These are phyloP conservation scores for Hemerocallis citrina DNA, from an alignment of 106 monocot genomes.

Conservation along the genomic window DNA sequence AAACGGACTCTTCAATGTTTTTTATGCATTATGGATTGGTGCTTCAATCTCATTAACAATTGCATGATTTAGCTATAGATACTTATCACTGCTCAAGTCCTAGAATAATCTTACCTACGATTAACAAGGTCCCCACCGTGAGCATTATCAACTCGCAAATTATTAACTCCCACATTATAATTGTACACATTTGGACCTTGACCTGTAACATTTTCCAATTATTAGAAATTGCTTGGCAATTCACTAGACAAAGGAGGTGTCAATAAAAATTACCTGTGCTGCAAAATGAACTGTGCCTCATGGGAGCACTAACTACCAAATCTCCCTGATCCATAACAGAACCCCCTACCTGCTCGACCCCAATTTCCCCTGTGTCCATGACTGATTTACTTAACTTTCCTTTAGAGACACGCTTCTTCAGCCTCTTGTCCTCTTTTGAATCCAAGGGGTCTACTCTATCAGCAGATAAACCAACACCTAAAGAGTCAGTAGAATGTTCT, in stretches of 20 bases:
- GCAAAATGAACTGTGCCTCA: slow-evolving; percentile 18
- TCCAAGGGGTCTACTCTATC: slow-evolving; percentile 21
- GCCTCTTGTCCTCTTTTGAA: slow-evolving; percentile 15
- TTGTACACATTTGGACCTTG: slow-evolving; percentile 15
- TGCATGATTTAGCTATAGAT: too few relatives aligned
- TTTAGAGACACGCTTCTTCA: slow-evolving; percentile 11
- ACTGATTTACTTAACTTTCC: slow-evolving; percentile 4
- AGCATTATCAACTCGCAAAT: slow-evolving; percentile 11
- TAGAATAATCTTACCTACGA: slow-evolving; percentile 14
- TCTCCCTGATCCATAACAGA: slow-evolving; percentile 8
- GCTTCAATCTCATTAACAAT: not conserved
- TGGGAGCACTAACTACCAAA: slow-evolving; percentile 1
- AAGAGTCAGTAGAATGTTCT: slow-evolving; percentile 10
- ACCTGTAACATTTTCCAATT: slow-evolving; percentile 1
- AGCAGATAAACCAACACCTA: slow-evolving; percentile 9
- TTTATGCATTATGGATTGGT: not conserved
- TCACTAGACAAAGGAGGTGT: not conserved
- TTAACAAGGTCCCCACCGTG: slow-evolving; percentile 12
- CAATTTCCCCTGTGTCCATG: slow-evolving; percentile 7
- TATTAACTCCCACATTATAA: slow-evolving; percentile 14
- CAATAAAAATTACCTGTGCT: slow-evolving; percentile 12
- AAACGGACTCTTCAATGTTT: not conserved
- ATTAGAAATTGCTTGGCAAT: not conserved
- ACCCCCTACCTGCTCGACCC: slow-evolving; percentile 6
- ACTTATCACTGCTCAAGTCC: not conserved